Conservation (phyloP, 441 rosid genomes). For the Adansonia rubrostipa region DNA sequence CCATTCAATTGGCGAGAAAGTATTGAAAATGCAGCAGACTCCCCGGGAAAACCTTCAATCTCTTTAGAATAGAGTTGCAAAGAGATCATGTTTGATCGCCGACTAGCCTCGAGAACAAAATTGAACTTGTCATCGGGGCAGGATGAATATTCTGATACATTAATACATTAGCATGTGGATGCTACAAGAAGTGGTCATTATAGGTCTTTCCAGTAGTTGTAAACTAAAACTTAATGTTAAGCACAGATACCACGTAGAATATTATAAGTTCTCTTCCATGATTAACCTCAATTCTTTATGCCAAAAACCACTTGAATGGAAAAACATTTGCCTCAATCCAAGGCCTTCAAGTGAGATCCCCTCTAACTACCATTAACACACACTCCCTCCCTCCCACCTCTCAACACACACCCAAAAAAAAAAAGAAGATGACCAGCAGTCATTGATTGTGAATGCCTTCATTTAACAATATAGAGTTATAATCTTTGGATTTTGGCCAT, state of each 20-base stretch:
- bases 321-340: background rate
- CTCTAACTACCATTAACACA: background rate
- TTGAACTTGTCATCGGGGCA: slow-evolving; percentile 62
- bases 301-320: background rate
- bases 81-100: slow-evolving; percentile 83
- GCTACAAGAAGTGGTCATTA: slow-evolving; percentile 23
- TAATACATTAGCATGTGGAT: slow-evolving; percentile 46
- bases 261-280: background rate
- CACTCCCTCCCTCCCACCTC: background rate
- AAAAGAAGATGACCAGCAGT: background rate
- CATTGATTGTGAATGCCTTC: background rate
- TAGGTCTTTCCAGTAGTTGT: slow-evolving; percentile 14
- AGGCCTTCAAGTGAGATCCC: background rate
- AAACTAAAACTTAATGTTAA: slow-evolving; percentile 2
- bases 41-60: slow-evolving; percentile 78
- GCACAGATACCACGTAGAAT: background rate
- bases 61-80: slow-evolving; percentile 82
- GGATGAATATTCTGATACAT: slow-evolving; percentile 71
- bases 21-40: slow-evolving; percentile 79
- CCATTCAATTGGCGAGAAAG: slow-evolving; percentile 67
- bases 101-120: slow-evolving; percentile 82
- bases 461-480: background rate
- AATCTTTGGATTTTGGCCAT: background rate
- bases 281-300: background rate
- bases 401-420: background rate